Base-by-base conservation (phyloP, 1,284 basidiomycete genomes). In the Apiotrichum porosum region DNA sequence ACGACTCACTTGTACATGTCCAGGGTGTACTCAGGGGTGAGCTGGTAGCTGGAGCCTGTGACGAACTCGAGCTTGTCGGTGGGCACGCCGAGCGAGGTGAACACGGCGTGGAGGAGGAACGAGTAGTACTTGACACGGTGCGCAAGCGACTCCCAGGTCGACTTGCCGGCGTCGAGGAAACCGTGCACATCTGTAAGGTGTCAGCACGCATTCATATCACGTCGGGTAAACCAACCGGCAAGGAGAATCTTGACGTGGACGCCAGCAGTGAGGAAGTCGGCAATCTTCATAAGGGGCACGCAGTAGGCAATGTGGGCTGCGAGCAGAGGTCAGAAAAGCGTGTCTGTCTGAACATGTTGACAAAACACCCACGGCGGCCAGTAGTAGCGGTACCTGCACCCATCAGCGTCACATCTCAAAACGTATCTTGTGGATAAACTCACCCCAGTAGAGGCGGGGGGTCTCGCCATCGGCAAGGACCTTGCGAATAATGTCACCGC, bases 161-260 rank as follows among this genome's bases (percentile, higher is more conserved):
- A 94, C 74, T 99, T 99, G 63, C 95, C 79, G 70, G 97, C 97
- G 69, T 99, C 94, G 42, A 99, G 81, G 77, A 98, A 98, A 5
- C 92, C 95, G 65, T 98, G 95, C 15, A 98, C 97, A 93, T 92
- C n/a, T n/a, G n/a, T n/a, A n/a, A n/a, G 66, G 35, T 15, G 33
- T 31, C 31, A 44, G 45, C 8, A n/a, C n/a, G n/a, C n/a, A n/a
- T n/a, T n/a, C n/a, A 24, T 10, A 23, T 19, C 21, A 34, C 6
- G 14, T 13, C n/a, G n/a, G n/a, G n/a, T n/a, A n/a, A n/a, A n/a
- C n/a, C n/a, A n/a, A n/a, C n/a, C 90, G 62, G 93, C 94, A 18
- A 97, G 80, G 1, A 97, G 78, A 53, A 97, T 80, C 56, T 85
- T 97, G 61, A 97, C 83, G 72, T 84, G 84, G 12, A 94, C 91